Evolutionary conservation across 768 basidiomycete species (phyloP), one percentile per base, ranked within the genome.

Genomic region (Russula lepida): DNA sequence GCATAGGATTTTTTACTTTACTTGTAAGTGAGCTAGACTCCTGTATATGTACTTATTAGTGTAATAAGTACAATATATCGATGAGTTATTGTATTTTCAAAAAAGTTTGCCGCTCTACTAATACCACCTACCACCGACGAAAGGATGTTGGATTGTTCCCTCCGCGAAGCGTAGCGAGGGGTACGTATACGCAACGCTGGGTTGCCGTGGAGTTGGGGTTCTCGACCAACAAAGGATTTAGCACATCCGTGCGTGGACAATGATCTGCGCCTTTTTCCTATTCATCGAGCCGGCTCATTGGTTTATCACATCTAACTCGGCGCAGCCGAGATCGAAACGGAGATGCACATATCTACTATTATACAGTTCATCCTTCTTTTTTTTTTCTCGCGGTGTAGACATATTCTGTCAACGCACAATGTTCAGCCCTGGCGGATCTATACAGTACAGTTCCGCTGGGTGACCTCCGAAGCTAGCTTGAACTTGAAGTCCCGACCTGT

Each of bases 131-230:
- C n/a, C n/a, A 13, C 15, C 1, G 12, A 30, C 21, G 9, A 48
- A 47, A 27, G n/a, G 32, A 19, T 27, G 25, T 13, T 12, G n/a
- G 15, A 17, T 9, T n/a, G n/a, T 12, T 56, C 23, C 50, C 21
- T 46, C 51, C 25, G n/a, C 47, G 30, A 50, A 43, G 47, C 23
- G 28, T 48, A 21, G 39, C 25, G n/a, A 32, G 6, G 15, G n/a
- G 6, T 2, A 2, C 25, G 12, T 6, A 12, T 33, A 12, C n/a
- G 9, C 19, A 37, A 23, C 60, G 60, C 60, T 61, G 60, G 55
- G 60, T 61, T 56, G 49, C 12, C 60, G 33, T 56, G 60, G 60
- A 51, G 33, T 28, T 56, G 60, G 60, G 46, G 33, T 28, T 25
- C 41, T 61, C 49, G 54, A 15, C n/a, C 32, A 44, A 37, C 4